Percentiles rank a stretch among this genome's conserved stretches.
phyloP scores from a whole-genome alignment of 176 grass and related monocot species.

The Phragmites australis region DNA sequence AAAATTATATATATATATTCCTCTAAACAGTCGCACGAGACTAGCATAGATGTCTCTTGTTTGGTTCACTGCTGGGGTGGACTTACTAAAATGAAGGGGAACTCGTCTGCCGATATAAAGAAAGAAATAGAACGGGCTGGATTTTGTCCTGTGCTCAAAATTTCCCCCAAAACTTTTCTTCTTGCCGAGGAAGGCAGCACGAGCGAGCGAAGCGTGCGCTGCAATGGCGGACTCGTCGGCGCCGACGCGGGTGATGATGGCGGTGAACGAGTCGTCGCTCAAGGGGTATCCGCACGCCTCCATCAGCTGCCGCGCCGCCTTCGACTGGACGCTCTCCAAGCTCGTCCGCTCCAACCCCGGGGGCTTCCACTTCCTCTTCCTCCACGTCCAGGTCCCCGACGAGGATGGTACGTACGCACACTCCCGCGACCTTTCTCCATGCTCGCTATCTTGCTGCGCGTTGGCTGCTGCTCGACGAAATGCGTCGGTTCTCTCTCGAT shows the following conservation, averaged over 20 bases:
- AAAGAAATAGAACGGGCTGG: background rate
- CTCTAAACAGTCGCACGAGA: no score
- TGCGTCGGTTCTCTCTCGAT: slow-evolving; percentile 22
- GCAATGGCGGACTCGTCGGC: slow-evolving; percentile 51
- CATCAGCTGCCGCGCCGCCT: slow-evolving; percentile 79
- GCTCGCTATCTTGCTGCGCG: background rate
- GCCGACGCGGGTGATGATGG: slow-evolving; percentile 81
- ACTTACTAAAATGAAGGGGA: slow-evolving; percentile 6
- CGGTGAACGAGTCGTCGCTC: slow-evolving; percentile 90
- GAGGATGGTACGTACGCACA: slow-evolving; percentile 66
- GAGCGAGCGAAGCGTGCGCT: slow-evolving; percentile 12
- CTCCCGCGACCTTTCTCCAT: background rate
- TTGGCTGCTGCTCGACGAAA: background rate
- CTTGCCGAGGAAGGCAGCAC: slow-evolving; percentile 38
- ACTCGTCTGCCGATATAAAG: slow-evolving; percentile 2
- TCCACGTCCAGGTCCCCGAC: slow-evolving; percentile 86
- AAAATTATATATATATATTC: no score
- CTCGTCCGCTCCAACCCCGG: slow-evolving; percentile 78
- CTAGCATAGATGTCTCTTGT: no score
- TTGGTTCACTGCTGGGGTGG: background rate
- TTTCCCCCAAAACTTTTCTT: slow-evolving; percentile 37
- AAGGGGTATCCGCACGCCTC: slow-evolving; percentile 90
- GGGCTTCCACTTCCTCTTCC: slow-evolving; percentile 83
- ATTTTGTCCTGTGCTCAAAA: slow-evolving; percentile 22
- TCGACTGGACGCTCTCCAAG: slow-evolving; percentile 93